A percentile compares a stretch with the other conserved stretches of the same genome.
Evolutionary conservation across 1,139 yeast species (phyloP).

Genomic region (Geotrichum citri-aurantii): DNA sequence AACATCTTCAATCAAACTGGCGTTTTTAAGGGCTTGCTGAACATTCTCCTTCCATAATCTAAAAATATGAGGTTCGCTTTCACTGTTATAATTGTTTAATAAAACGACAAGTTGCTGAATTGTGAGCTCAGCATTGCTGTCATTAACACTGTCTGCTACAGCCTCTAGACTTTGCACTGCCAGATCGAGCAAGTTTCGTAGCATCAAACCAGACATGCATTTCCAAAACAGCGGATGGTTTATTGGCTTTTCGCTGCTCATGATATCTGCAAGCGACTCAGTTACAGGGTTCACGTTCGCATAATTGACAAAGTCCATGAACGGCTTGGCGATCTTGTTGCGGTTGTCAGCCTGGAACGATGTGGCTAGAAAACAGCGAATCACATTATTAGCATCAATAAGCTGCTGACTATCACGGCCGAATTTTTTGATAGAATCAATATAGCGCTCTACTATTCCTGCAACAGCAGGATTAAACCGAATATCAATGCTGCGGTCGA

Average conservation of each 20-base stretch:
- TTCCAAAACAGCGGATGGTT: constrained; percentile 61
- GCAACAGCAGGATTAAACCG: constrained; percentile 15
- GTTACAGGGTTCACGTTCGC: constrained; percentile 23
- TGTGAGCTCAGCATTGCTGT: constrained; percentile 20
- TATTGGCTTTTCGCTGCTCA: constrained; percentile 43
- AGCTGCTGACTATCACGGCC: constrained; percentile 16
- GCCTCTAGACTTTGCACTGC: constrained; percentile 22
- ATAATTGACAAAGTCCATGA: constrained; percentile 27
- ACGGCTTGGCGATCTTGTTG: constrained; percentile 20
- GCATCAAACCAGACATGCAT: constrained; percentile 49
- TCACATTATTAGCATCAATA: constrained; percentile 24
- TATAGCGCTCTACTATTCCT: constrained; percentile 14
- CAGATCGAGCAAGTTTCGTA: constrained; percentile 64
- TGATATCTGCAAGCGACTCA: constrained; percentile 23
- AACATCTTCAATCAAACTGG: constrained; percentile 9
- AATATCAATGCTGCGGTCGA: constrained; percentile 6
- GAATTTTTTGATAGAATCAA: constrained; percentile 14
- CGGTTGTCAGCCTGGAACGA: constrained; percentile 22
- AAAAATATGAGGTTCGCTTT: constrained; percentile 21
- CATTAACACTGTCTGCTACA: constrained; percentile 14
- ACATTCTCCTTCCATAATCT: constrained; percentile 26
- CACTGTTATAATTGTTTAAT: constrained; percentile 23
- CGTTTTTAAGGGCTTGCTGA: constrained; percentile 18
- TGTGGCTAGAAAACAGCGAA: constrained; percentile 23
- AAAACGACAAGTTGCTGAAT: constrained; percentile 23